Percentiles rank a stretch among this genome's conserved stretches.
These are phyloP conservation scores for Artemisia annua DNA, from an alignment of 129 eudicot genomes.

Conservation along the genomic window DNA sequence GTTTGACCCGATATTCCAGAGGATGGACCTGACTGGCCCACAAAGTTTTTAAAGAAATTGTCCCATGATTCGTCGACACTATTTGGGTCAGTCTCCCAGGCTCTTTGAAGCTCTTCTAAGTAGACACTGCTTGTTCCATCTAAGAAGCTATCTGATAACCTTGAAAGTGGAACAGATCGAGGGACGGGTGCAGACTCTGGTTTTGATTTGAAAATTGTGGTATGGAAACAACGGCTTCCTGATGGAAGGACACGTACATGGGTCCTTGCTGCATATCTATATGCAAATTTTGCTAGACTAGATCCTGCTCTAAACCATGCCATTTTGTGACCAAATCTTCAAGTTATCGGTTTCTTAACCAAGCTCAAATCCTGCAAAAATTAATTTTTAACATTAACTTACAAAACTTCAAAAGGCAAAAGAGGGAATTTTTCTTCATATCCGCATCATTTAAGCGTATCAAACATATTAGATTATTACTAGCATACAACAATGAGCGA, in stretches of 20 bases:
- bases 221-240: constrained; percentile 50
- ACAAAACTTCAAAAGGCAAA: too few species aligned
- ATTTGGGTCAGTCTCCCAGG: constrained; percentile 91
- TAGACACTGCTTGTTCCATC: constrained; percentile 98
- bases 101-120: constrained; percentile 91
- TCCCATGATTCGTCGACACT: constrained; percentile 99
- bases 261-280: constrained; percentile 48
- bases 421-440: too few species aligned
- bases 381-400: not conserved
- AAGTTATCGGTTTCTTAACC: not conserved
- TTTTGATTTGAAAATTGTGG: constrained; percentile 54
- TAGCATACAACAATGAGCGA: not conserved
- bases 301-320: constrained; percentile 89
- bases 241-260: constrained; percentile 26
- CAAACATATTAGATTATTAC: too few species aligned
- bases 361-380: constrained; percentile 8
- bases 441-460: too few species aligned
- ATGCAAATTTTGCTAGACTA: constrained; percentile 67
- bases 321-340: constrained; percentile 39
- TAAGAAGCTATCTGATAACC: constrained; percentile 81
- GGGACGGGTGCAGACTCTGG: constrained; percentile 77
- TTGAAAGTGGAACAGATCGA: constrained; percentile 85
- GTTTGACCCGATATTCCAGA: constrained; percentile 92
- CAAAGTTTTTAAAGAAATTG: constrained; percentile 85
- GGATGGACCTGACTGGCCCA: constrained; percentile 73